Evolutionary conservation across 2,329 filamentous ascomycete genomes (phyloP), one percentile per base, ranked within the genome.

Genomic region (Geosmithia flava): DNA sequence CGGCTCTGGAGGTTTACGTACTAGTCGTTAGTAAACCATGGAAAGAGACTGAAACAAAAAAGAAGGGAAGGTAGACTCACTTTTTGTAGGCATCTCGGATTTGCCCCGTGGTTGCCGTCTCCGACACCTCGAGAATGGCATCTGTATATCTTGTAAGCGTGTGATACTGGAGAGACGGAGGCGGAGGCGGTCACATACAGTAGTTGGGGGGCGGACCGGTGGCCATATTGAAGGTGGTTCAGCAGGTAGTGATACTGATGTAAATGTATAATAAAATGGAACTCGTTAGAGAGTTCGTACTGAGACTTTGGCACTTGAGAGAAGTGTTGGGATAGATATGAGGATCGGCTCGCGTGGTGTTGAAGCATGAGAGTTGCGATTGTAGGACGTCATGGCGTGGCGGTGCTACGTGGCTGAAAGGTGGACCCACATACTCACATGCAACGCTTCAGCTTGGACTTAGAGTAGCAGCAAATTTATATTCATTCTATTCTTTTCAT

Each of bases 51-150:
- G 3, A 5, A 42, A n/a, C 2, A 16, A 19, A 10, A 20, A 6
- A 19, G 15, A n/a, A 44, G 30, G 30, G 42, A 20, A 3, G 17
- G 8, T 2, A 16, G 19, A 44, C 62, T 47, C 59, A 87, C 84
- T 85, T 84, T 65, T 98, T 98, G 74, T 97, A 98, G 46, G 90
- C 93, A 73, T 87, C 85, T 57, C 91, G 85, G 61, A 98, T 83
- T 63, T 97, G 85, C 59, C 89, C 81, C 50, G 82, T 79, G 0
- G 81, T 85, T 33, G 91, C 89, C 55, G 76, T 83, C 37, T 87
- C 76, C 47, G 81, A 62, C 51, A 95, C 66, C 53, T 84, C 84
- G 46, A 95, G 81, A 53, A 85, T 76, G 46, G 76, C 80, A 68
- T 91, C 86, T 90, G 53, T 23, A 43, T 44, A 11, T 11, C 23